Evolutionary conservation across 129 eudicot species (phyloP), one percentile per base, ranked within the genome.

Genomic region (Escallonia herrerae): DNA sequence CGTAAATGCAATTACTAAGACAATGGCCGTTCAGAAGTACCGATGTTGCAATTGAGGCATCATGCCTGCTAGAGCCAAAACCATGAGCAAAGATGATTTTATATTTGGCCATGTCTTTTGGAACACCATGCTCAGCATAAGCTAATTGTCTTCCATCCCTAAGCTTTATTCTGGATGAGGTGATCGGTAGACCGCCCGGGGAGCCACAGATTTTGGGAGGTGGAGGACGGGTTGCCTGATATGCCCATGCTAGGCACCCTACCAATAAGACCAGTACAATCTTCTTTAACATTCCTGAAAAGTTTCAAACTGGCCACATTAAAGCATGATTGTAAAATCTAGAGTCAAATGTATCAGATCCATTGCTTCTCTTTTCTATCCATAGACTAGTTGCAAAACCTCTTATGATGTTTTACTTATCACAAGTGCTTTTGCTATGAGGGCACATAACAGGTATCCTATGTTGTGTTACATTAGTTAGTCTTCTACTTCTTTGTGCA

Each of bases 21-120:
- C 33, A 22, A 22, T 22, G 33, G 33, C 33, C 33, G 1, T 22
- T 22, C 33, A 22, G 33, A 22, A 22, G 33, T 22, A 22, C 33
- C 33, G 1, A 22, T 22, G 33, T 22, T 22, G 33, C 33, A 22
- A 22, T 22, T 22, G 33, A 22, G 33, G 33, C 33, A 65, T 65
- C 62, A 43, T 13, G 37, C 48, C 48, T 67, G 63, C 48, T 51
- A 33, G 49, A 10, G 52, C 53, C 72, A 54, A 67, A 67, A 12
- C 72, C 72, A 54, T 67, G 72, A n/a, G 53, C 6, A 22, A 67
- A 42, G 22, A 67, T 53, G 5, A 67, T n/a, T 52, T 40, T 67
- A 57, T 52, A 43, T 13, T 55, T 53, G 41, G 72, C 72, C 53
- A 13, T 15, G 40, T 67, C 60, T 67, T 37, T 67, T 10, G 72